Evolutionary conservation across 352 stramenopile species (phyloP), one percentile per base, ranked within the genome.

Genomic region (Pythium periplocum): DNA sequence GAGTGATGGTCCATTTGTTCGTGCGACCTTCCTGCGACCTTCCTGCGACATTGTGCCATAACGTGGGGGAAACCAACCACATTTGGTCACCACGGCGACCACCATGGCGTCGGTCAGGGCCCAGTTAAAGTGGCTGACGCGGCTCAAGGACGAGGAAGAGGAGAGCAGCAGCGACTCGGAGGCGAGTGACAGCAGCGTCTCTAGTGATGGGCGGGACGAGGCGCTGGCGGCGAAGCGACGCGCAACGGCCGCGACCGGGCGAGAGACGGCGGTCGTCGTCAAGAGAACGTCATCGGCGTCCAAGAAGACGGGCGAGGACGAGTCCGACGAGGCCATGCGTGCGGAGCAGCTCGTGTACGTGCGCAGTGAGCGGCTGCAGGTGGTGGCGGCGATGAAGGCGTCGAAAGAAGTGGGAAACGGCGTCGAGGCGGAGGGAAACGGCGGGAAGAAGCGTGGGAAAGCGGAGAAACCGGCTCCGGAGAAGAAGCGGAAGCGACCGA

Each of bases 351-450:
- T 35, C 10, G 1, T 55, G 35, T 55, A 54, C 10, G 57, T 58
- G 45, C 47, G 57, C 17, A 64, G 51, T 31, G 57, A 64, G 57
- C 51, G 57, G n/a, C 41, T 64, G n/a, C 57, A 64, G 45, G 2
- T 64, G 45, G 44, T 36, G 12, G 57, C 31, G 6, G 57, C 45
- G 17, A 32, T 64, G 37, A 44, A 48, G 7, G 35, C 53, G 57
- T 64, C 57, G 34, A 59, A 2, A 33, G 38, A 38, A 3, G 43
- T 6, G 48, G 39, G 45, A 53, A 17, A 48, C 37, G 39, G 45
- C 40, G 34, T 48, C 46, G 11, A 37, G 4, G 11, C 40, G 4
- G 45, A 45, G 43, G 48, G 32, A 47, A 10, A n/a, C 38, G 11
- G 34, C 17, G 49, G 31, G 36, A 53, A 32, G 45, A 46, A 12